Base-by-base conservation (phyloP, 441 rosid genomes). In the Iberis amara region DNA sequence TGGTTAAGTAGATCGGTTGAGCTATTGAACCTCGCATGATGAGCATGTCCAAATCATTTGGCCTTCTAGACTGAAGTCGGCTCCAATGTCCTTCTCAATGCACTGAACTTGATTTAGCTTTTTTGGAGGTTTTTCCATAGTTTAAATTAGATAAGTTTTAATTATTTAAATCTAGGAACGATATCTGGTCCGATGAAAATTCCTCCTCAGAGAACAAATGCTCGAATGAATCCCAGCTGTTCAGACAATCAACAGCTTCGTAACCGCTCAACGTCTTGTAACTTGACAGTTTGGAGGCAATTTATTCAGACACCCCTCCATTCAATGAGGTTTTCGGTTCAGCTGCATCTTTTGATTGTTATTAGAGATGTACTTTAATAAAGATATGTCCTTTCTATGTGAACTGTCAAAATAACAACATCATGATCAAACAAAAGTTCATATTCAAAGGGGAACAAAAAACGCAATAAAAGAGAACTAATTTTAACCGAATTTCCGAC, bases 401-500 rank as follows among this genome's bases (percentile, higher is more conserved):
- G 66, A 92, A 92, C 99, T 92, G 80, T 49, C 57, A 71, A 65
- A 66, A 39, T 30, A 23, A 58, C 14, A 33, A 23, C 8, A 39
- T 27, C 51, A 57, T 55, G 47, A 32, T 62, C 41, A 68, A 51
- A 18, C 10, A 28, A 8, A 24, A 31, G 30, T 24, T 30, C n/a
- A 3, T 23, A 6, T 43, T 30, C n/a, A 6, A 36, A 2, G 3
- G 6, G 23, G 4, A 7, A 9, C 8, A 26, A 39, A n/a, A 24
- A 27, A 4, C 6, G n/a, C 5, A 4, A 14, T 15, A 45, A 7
- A 47, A 13, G 37, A 36, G 35, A 12, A 73, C 87, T 75, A 58
- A 86, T 96, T 76, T 92, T 92, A 36, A 92, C 92, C 13, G 96
- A 92, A 68, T 92, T 92, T 11, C 98, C 98, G 0, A 92, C 96